Evolutionary conservation across 2,329 filamentous ascomycete genomes (phyloP).

Genomic region (Colletotrichum incanum): DNA sequence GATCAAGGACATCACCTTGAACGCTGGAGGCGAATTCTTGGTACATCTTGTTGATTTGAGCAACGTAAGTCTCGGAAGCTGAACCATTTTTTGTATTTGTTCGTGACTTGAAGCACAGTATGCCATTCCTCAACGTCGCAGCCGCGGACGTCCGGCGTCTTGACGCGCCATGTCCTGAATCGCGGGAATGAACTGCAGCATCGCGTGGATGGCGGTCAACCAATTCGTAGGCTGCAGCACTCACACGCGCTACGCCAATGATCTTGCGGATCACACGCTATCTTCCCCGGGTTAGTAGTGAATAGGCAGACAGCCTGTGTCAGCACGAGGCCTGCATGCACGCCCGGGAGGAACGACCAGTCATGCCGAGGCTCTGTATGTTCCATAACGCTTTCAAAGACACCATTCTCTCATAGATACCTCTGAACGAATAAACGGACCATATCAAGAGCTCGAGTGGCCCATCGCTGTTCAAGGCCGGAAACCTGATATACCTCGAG

Average conservation of each 20-base stretch:
- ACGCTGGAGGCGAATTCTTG: neutral
- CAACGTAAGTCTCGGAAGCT: neutral
- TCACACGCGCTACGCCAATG: neutral
- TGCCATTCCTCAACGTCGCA: neutral
- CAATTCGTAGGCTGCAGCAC: neutral
- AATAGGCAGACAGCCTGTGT: neutral
- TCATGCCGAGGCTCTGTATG: neutral
- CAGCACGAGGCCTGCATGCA: too few species aligned
- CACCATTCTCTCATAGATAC: neutral
- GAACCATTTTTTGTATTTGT: neutral
- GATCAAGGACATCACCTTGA: neutral
- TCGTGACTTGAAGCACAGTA: neutral
- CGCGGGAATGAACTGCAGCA: neutral
- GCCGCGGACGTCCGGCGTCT: neutral
- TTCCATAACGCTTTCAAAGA: neutral
- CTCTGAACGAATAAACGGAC: neutral
- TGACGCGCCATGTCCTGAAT: neutral
- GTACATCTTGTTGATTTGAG: neutral
- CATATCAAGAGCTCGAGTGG: neutral
- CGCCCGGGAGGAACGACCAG: too few species aligned
- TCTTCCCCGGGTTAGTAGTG: neutral
- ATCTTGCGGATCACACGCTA: neutral
- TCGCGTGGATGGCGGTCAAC: neutral
- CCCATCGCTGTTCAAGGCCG: neutral
- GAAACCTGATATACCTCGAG: neutral